A percentile compares a stretch with the other conserved stretches of the same genome.
Conservation (phyloP, 495 filamentous ascomycete species). For the Penicillium samsonianum region DNA sequence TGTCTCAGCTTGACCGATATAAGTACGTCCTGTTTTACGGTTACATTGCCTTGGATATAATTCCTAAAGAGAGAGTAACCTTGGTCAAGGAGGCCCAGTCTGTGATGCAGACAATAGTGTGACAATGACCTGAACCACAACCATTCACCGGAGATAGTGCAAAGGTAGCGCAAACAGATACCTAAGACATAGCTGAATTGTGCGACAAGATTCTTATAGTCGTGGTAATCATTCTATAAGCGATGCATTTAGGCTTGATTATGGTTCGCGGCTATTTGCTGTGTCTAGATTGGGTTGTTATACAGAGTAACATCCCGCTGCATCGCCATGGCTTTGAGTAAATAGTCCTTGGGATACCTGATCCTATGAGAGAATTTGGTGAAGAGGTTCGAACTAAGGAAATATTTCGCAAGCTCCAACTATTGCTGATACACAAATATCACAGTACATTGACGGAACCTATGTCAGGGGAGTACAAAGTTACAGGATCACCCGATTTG, state of each 20-base stretch:
- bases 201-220: background rate
- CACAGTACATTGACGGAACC: background rate
- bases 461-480: slow-evolving; percentile 5
- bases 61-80: background rate
- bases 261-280: slow-evolving; percentile 7
- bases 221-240: background rate
- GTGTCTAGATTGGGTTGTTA: background rate
- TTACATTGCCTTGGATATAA: slow-evolving; percentile 21
- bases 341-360: background rate
- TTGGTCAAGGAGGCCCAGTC: background rate
- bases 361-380: background rate
- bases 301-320: slow-evolving; percentile 2
- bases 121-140: slow-evolving; percentile 2
- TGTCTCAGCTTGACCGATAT: slow-evolving; percentile 17
- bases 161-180: slow-evolving; percentile 5
- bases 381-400: background rate
- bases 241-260: background rate
- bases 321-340: background rate
- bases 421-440: background rate
- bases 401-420: background rate
- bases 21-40: slow-evolving; percentile 14
- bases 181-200: slow-evolving; percentile 1
- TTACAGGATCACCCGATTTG: background rate
- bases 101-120: slow-evolving; percentile 7
- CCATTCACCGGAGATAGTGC: slow-evolving; percentile 3